Conservation (phyloP, 2,329 filamentous ascomycete genomes). For the Magnaporthiopsis poae region DNA sequence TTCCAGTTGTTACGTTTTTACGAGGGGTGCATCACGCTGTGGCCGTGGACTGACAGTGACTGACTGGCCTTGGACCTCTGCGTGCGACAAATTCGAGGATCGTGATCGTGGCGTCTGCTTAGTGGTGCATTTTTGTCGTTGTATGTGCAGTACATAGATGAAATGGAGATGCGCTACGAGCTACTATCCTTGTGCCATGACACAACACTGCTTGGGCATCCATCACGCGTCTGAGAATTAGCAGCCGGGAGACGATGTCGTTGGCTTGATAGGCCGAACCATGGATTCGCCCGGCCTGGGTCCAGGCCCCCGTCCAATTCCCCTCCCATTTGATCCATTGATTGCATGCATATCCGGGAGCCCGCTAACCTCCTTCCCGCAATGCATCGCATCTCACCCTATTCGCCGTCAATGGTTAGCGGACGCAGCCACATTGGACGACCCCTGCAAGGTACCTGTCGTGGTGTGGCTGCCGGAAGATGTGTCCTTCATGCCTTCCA, state of each 20-base stretch:
- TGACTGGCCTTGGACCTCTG: not conserved
- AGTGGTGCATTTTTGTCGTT: not conserved
- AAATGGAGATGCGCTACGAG: too few relatives aligned
- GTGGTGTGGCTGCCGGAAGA: not conserved
- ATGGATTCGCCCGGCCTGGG: not conserved
- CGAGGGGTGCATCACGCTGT: not conserved
- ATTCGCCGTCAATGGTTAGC: not conserved
- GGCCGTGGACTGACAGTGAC: not conserved
- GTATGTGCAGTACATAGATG: too few relatives aligned
- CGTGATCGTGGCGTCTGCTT: not conserved
- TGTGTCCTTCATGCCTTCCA: not conserved
- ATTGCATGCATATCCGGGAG: not conserved
- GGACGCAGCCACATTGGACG: not conserved
- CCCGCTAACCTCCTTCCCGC: not conserved
- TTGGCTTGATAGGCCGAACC: conserved; percentile 1
- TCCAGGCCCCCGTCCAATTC: not conserved
- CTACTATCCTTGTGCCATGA: too few relatives aligned
- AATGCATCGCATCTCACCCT: not conserved
- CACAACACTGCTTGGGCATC: not conserved
- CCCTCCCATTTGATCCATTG: not conserved
- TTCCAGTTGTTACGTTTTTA: not conserved
- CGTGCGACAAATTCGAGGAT: not conserved
- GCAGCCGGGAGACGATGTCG: not conserved
- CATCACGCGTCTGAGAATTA: not conserved
- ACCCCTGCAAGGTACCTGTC: not conserved